Base-by-base conservation (phyloP, 805 yeast species). In the Teunomyces pallodes region DNA sequence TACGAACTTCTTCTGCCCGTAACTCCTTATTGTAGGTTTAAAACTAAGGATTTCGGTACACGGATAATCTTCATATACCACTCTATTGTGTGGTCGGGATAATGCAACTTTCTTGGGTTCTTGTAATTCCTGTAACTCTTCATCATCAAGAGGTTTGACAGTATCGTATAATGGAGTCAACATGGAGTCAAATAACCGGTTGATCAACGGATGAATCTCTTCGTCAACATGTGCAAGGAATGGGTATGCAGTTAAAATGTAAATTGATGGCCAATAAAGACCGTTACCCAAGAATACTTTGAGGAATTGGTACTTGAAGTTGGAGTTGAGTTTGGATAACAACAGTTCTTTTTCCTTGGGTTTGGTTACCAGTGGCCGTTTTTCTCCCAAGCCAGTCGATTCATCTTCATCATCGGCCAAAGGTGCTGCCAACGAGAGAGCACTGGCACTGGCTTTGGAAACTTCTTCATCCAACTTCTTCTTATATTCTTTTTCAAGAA, bases 401-500 rank as follows among this genome's bases (percentile, higher is more conserved):
- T 16, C 43, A 5, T 49, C 54, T 14, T 81, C 87, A 31, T 86
- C 92, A 33, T 81, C 83, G 3, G 76, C 73, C 33, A 91, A 70
- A 0, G 96, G 96, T 8, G 94, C 94, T 5, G 97, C 96, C 55
- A 90, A 62, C 0, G 97, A 94, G 43, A 91, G 68, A 0, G 96
- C 96, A 52, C 86, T 87, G 0, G 88, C 85, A 20, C 80, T 76
- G 0, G 91, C 85, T 51, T 74, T 72, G 56, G 75, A 72, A 0
- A 87, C 80, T 49, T 81, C 77, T 9, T 80, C 80, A 12, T 83
- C 82, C 48, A 75, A 55, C 8, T 75, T 70, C 28, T 69, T 66
- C 32, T 78, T 75, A 59, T 81, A 77, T 3, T 61, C 59, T 1
- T 65, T 66, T 33, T 81, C 76, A 27, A 82, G 67, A 8, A 57